Conservation (phyloP, 2,329 filamentous ascomycete species). For the Botryotinia globosa region DNA sequence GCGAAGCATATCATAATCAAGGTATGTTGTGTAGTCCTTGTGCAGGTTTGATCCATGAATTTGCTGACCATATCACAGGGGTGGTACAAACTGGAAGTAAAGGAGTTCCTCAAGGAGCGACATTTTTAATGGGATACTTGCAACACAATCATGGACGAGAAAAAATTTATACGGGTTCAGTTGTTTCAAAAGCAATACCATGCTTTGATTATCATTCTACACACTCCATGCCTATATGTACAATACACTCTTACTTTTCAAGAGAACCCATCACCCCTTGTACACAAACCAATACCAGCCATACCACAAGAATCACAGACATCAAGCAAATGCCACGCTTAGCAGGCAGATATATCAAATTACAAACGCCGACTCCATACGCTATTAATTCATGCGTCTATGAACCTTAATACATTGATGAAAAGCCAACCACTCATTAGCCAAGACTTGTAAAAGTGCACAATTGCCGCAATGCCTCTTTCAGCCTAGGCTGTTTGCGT, state of each 20-base stretch:
- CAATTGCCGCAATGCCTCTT: slow-evolving; percentile 66
- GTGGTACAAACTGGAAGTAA: slow-evolving; percentile 48
- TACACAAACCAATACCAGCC: slow-evolving; percentile 28
- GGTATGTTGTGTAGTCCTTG: slow-evolving; percentile 45
- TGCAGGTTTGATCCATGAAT: not conserved
- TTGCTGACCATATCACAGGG: slow-evolving; percentile 40
- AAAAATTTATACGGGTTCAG: not conserved
- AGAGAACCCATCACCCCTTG: slow-evolving; percentile 29
- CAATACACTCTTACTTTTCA: slow-evolving; percentile 26
- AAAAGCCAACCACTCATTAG: slow-evolving; percentile 36
- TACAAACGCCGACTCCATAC: slow-evolving; percentile 36
- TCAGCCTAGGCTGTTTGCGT: slow-evolving; percentile 60
- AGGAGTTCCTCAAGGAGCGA: slow-evolving; percentile 46
- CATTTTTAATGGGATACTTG: slow-evolving; percentile 33
- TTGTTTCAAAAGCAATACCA: slow-evolving; percentile 25
- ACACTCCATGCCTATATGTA: slow-evolving; percentile 33
- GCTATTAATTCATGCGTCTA: slow-evolving; percentile 37
- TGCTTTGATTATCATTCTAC: slow-evolving; percentile 25
- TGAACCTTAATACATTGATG: slow-evolving; percentile 34
- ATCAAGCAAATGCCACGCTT: slow-evolving; percentile 28
- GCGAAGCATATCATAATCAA: slow-evolving; percentile 75
- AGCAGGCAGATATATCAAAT: slow-evolving; percentile 26
- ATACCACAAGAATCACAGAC: slow-evolving; percentile 26
- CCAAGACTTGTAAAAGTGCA: slow-evolving; percentile 60
- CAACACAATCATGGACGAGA: not conserved